Base-by-base conservation (phyloP, 2,329 filamentous ascomycete genomes). In the Biscogniauxia marginata region DNA sequence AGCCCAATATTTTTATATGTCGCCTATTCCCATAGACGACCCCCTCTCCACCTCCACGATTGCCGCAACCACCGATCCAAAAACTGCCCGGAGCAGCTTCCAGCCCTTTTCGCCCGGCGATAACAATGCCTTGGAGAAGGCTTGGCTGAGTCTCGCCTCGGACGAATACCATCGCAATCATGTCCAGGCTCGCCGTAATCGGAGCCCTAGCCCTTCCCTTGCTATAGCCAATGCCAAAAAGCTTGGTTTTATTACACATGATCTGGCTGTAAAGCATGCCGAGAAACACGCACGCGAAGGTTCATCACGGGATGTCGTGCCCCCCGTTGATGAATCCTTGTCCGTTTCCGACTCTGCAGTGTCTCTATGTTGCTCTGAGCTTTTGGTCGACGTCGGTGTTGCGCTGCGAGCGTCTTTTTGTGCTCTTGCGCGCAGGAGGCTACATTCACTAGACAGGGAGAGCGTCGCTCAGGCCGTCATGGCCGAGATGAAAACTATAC, bases 1-100 rank as follows among this genome's bases (percentile, higher is more conserved):
- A 25, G 81, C 88, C 20, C 90, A 91, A 61, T 96, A 91, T 76
- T 96, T 96, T 74, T 96, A 96, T 73, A 83, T 86, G 13, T 95
- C 91, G 9, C 78, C 86, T 11, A 82, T 93, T 50, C 88, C 91
- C 24, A 92, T 96, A 68, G 92, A 96, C 67, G 92, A 96, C 67
- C 91, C 91, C 21, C 80, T 96, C n/a, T 91, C 89, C 8, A 83
- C 88, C 1, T 75, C 79, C 9, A 72, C 80, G 74, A 68, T 84
- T 71, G 70, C 83, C 68, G 72, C 72, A 21, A 65, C 81, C 71
- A 60, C 79, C 70, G 75, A 87, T 50, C 69, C 79, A 13, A 81
- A 77, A 54, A 72, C 80, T 54, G 73, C 79, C 30, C 86, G 82
- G 64, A 79, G 82, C 34, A 83, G 85, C 48, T 84, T 91, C 7